Evolutionary conservation across 805 yeast genomes (phyloP).

Genomic region (Suhomyces xylopsoci): DNA sequence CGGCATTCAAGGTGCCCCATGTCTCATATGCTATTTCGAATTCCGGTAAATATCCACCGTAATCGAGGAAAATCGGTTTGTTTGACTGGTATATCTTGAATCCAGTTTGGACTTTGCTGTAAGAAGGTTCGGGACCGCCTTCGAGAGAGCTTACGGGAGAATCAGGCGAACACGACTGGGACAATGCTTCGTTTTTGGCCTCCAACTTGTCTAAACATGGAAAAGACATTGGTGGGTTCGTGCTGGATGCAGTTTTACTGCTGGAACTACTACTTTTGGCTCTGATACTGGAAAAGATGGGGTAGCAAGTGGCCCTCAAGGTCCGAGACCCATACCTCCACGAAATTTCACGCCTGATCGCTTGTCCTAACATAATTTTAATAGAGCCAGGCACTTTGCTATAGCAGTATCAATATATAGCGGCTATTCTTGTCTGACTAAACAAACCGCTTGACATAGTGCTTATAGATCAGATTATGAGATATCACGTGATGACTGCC

Average conservation of each 20-base stretch:
- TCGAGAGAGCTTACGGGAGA: slow-evolving; percentile 39
- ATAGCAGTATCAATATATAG: background rate
- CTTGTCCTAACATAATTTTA: background rate
- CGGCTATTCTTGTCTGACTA: background rate
- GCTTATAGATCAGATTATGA: background rate
- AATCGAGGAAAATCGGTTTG: slow-evolving; percentile 68
- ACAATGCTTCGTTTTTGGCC: slow-evolving; percentile 41
- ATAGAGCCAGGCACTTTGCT: background rate
- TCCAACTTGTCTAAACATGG: slow-evolving; percentile 85
- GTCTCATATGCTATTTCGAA: slow-evolving; percentile 88
- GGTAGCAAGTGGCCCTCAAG: background rate
- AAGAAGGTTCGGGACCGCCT: slow-evolving; percentile 84
- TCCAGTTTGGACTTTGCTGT: slow-evolving; percentile 65
- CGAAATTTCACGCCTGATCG: background rate
- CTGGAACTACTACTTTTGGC: slow-evolving; percentile 4
- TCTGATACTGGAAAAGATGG: background rate
- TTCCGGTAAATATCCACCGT: slow-evolving; percentile 74
- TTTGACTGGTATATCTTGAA: slow-evolving; percentile 54
- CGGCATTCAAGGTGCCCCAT: slow-evolving; percentile 75
- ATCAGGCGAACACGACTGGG: slow-evolving; percentile 18
- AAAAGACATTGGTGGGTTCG: slow-evolving; percentile 68
- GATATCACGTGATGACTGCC: background rate
- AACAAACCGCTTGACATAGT: background rate
- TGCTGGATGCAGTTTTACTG: slow-evolving; percentile 17
- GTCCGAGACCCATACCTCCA: background rate